phyloP scores from a whole-genome alignment of 768 basidiomycete genomes.

The Hebeloma cylindrosporum region DNA sequence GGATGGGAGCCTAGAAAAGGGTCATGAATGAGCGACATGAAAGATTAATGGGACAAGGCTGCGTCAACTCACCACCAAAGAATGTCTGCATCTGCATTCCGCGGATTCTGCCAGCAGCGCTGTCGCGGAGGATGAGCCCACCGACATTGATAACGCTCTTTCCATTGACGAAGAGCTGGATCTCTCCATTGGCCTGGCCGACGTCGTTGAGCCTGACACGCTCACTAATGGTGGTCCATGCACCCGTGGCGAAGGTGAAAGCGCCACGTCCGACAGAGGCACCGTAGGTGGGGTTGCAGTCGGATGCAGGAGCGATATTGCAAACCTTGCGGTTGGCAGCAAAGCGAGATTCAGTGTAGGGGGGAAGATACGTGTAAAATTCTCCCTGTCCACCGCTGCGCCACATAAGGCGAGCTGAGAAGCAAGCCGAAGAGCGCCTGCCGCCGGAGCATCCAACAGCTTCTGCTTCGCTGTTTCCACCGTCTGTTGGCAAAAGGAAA shows the following conservation, averaged over 20 bases:
- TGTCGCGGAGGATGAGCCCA: conserved; percentile 55
- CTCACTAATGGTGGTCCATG: conserved; percentile 68
- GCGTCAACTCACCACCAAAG: conserved; percentile 60
- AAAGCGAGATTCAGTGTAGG: conserved; percentile 37
- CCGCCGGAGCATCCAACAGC: conserved; percentile 66
- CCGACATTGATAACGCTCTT: conserved; percentile 58
- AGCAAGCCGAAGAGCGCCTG: conserved; percentile 53
- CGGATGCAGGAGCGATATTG: conserved; percentile 46
- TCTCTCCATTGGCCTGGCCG: conserved; percentile 68
- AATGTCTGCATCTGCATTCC: conserved; percentile 80
- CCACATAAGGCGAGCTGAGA: conserved; percentile 74
- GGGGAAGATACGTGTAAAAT: conserved; percentile 71
- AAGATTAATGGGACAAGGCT: conserved; percentile 3
- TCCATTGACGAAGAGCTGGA: conserved; percentile 67
- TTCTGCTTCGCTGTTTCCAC: conserved; percentile 48
- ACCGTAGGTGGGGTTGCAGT: conserved; percentile 63
- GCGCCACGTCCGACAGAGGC: conserved; percentile 69
- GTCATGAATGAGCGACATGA: conserved; percentile 10
- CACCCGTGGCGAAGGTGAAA: conserved; percentile 61
- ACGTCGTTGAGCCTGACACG: conserved; percentile 75
- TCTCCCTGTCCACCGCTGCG: conserved; percentile 57
- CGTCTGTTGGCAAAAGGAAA: conserved; percentile 43
- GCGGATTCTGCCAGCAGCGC: conserved; percentile 49
- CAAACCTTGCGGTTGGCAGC: conserved; percentile 50
- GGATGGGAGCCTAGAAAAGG: conserved; percentile 21